Evolutionary conservation across 768 basidiomycete genomes (phyloP), one percentile per base, ranked within the genome.

Genomic region (Amanita rimosa): DNA sequence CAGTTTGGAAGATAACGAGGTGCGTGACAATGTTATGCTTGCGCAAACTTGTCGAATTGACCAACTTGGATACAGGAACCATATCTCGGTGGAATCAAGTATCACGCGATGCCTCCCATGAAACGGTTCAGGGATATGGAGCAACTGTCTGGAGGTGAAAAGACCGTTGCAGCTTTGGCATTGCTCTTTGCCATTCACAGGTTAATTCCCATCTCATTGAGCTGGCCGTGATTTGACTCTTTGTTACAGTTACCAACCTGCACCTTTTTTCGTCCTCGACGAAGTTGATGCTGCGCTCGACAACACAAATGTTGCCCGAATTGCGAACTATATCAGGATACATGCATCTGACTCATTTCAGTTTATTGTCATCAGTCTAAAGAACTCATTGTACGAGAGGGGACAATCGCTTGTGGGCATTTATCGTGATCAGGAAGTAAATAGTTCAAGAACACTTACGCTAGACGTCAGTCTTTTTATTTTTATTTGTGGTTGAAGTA

Each of bases 41-140:
- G 9, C 13, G 17, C 16, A 10, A n/a, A 31, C 2, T 22, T 13
- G 11, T 21, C 17, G 14, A 29, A 3, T 29, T 10, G 29, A 5
- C 29, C 9, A 40, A 19, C 10, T 44, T 45, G 48, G 33, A 19
- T 22, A 7, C 40, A 68, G 65, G 64, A 66, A 57, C 63, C 58
- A 21, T 62, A 63, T 44, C 60, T 62, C 26, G 67, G 65, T 6
- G 67, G 96, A 47, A 90, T 99, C 69, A 97, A 96, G 64, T 98
- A 98, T 62, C 95, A 98, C 60, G 94, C 95, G 1, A 99, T 98
- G 96, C 96, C 96, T 0, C 96, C 96, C 0, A 95, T 97, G 85
- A 99, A 99, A 63, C 86, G 93, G 2, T 98, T 98, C 75, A 78
- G 94, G 53, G 96, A 98, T 61, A 98, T 98, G 94, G 94, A 97